Conservation (phyloP, 106 monocot species). For the Hemerocallis citrina region DNA sequence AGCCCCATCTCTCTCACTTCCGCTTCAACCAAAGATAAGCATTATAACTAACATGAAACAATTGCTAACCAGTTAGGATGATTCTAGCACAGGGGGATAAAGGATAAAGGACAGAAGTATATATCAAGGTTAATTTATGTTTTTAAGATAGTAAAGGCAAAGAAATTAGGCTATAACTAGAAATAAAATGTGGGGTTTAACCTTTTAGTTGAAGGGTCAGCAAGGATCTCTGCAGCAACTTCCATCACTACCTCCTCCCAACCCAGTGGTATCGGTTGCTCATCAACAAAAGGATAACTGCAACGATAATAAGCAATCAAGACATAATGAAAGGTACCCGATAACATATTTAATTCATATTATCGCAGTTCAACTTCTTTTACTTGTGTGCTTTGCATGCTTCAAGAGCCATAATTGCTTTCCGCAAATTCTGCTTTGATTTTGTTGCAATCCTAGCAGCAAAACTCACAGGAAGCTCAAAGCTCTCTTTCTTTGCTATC, state of each 20-base stretch:
- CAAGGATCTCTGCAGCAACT: constrained; percentile 32
- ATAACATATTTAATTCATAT: not conserved
- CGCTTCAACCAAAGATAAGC: too few species aligned
- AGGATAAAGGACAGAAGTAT: too few species aligned
- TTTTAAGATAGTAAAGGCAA: not conserved
- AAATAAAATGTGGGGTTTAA: constrained; percentile 6
- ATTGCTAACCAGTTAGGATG: too few species aligned
- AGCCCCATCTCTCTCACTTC: too few species aligned
- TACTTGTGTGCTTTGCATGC: constrained; percentile 48
- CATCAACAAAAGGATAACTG: constrained; percentile 43
- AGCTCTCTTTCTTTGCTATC: constrained; percentile 29
- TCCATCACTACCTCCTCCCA: constrained; percentile 39
- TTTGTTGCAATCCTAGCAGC: constrained; percentile 27
- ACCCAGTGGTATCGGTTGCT: constrained; percentile 35
- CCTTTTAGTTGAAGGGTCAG: constrained; percentile 43
- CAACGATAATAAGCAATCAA: not conserved
- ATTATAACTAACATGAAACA: too few species aligned
- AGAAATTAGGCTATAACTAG: not conserved
- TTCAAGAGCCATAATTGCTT: constrained; percentile 44
- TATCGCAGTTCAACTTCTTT: not conserved
- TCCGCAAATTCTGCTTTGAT: constrained; percentile 31
- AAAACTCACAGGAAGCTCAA: constrained; percentile 29
- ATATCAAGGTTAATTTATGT: too few species aligned
- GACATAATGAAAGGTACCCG: not conserved
- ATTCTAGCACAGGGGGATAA: too few species aligned